Base-by-base conservation (phyloP, 495 filamentous ascomycete genomes). In the Xylaria bambusicola region DNA sequence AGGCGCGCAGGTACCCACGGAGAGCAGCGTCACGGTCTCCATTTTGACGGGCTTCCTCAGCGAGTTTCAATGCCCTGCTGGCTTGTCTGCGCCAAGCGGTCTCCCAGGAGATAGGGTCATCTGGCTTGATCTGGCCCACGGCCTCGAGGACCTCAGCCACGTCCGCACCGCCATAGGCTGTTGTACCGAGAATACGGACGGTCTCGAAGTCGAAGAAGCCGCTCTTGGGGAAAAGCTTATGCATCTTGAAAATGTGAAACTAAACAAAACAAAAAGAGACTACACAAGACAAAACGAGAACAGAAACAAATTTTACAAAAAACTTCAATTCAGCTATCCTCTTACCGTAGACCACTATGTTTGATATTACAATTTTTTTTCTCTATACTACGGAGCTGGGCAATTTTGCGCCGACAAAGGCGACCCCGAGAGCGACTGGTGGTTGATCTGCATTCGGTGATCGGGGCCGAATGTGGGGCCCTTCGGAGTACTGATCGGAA, bases 181-280 rank as follows among this genome's bases (percentile, higher is more conserved):
- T 65, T 1, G 54, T 75, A 48, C 67, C 71, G 3, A 84, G 73
- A 13, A 83, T 41, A 0, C 80, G 75, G 7, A 75, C 17, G 3
- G 62, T 31, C 50, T 84, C 80, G 64, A 84, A 83, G 49, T 82
- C 55, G 71, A 77, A 80, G 27, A 79, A 79, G 24, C 13, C 40
- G 41, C 49, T 56, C 36, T 66, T 60, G 65, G 75, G 73, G 60
- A 75, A 71, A 18, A 41, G 5, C 21, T 13, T 20, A 44, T 44
- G 41, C 54, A 50, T 29, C 41, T 20, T 44, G 41, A 38, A 10
- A 10, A n/a, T n/a, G n/a, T n/a, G n/a, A n/a, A n/a, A 33, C 29
- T 10, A 33, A 33, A 33, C 29, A 33, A 33, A 33, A 33, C 29
- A 33, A 33, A 33, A 33, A 33, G 29, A 33, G n/a, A 33, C 29